Evolutionary conservation across 306 rosid species (phyloP).

Genomic region (Corylus avellana): DNA sequence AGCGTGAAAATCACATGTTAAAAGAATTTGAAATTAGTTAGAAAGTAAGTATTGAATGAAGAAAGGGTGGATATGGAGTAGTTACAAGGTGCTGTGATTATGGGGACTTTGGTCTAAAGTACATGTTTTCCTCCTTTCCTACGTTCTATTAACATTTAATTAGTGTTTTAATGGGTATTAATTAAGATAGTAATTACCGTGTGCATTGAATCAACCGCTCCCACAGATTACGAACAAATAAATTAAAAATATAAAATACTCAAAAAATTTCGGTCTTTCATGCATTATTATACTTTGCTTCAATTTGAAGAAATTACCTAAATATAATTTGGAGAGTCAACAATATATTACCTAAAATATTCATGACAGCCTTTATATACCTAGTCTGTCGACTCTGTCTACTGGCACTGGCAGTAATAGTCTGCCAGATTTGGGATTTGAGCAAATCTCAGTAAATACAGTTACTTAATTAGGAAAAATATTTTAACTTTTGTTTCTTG

Average conservation of each 20-base stretch:
- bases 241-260: background rate
- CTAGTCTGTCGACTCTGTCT: too few species aligned
- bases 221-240: background rate
- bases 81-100: background rate
- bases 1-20: too few species aligned
- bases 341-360: too few species aligned
- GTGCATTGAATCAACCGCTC: constrained; percentile 10
- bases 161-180: background rate
- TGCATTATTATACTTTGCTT: constrained; percentile 20
- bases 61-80: background rate
- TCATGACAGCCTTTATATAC: too few species aligned
- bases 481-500: background rate
- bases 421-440: too few species aligned
- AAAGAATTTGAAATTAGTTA: background rate
- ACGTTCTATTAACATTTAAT: background rate
- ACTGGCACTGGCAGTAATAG: too few species aligned
- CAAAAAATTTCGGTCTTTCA: background rate
- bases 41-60: constrained; percentile 10
- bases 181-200: background rate
- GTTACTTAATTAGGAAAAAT: background rate
- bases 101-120: background rate
- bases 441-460: background rate
- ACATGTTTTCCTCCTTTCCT: background rate
- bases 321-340: too few species aligned
- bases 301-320: constrained; percentile 7